Conservation (phyloP, 1,139 yeast species). For the Yamadazyma sp. region DNA sequence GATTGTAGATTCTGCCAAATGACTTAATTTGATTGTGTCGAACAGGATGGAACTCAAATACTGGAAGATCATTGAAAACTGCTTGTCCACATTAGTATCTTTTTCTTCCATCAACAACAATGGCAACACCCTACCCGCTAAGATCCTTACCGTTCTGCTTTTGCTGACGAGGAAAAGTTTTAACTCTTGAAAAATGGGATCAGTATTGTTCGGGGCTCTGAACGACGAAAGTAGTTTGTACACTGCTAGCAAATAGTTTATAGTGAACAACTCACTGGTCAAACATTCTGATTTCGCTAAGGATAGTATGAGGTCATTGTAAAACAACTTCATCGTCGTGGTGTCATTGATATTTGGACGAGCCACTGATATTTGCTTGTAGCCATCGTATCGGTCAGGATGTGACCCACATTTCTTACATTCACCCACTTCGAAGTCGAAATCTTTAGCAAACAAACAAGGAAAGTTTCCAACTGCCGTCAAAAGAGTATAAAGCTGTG, state of each 20-base stretch:
- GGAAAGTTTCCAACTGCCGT: constrained; percentile 45
- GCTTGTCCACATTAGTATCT: constrained; percentile 28
- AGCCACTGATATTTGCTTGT: constrained; percentile 19
- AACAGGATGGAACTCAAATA: constrained; percentile 37
- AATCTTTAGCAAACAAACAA: constrained; percentile 39
- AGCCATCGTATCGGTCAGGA: constrained; percentile 21
- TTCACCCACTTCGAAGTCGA: constrained; percentile 23
- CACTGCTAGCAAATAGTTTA: constrained; percentile 44
- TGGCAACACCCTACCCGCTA: constrained; percentile 50
- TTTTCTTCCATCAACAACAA: constrained; percentile 38
- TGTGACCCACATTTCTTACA: constrained; percentile 46
- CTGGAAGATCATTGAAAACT: constrained; percentile 37
- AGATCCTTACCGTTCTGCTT: constrained; percentile 54
- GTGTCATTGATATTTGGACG: constrained; percentile 25
- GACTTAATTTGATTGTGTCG: constrained; percentile 21
- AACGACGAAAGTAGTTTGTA: constrained; percentile 50
- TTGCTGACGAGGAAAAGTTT: constrained; percentile 22
- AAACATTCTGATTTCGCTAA: constrained; percentile 7
- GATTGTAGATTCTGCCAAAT: constrained; percentile 64
- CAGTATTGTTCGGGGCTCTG: constrained; percentile 37
- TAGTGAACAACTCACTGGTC: neutral
- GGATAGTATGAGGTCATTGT: constrained; percentile 21
- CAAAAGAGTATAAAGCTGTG: constrained; percentile 27
- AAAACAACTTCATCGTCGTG: constrained; percentile 23
- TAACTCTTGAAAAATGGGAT: constrained; percentile 24